Base-by-base conservation (phyloP, 1,139 yeast genomes). In the Casaregolazyma suthepensis region DNA sequence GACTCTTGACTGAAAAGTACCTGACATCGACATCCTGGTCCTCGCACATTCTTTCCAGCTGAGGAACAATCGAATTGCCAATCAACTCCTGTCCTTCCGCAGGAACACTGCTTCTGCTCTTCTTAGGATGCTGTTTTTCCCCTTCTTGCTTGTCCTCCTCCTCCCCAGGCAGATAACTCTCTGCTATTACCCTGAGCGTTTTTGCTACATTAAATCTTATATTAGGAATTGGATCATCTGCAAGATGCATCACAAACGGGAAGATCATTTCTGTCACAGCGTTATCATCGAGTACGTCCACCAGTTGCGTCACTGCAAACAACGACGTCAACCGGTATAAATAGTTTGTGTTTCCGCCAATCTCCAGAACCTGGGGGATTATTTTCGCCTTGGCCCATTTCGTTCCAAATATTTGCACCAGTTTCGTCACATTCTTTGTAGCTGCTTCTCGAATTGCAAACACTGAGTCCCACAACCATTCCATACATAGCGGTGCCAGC, bases 381-480 rank as follows among this genome's bases (percentile, higher is more conserved):
- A 94, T 85, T 67, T 89, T 94, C 48, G 76, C 75, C 67, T 88
- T 83, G 50, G 97, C 95, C 99, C 99, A 94, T 45, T 83, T 83
- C 22, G 93, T 83, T 35, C 99, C 99, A 71, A 93, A 94, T 46
- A 88, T 90, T 59, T 79, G 80, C 3, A 96, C 84, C 63, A 94
- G 77, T 63, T 86, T 85, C 61, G 81, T 83, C 63, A 93, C 76
- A 69, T 91, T 94, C 57, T 78, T 73, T 38, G 94, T 96, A 0
- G 98, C 98, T 13, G 99, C 99, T 63, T 90, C 96, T 71, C 99
- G 83, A 59, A 94, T 91, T 6, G 98, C 93, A 71, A 82, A 93
- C 44, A 94, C 99, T 15, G 94, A 87, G 72, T 94, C 99, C 96
- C 98, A 91, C 61, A 94, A 77, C 98, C 99, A 94, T 20, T 93